phyloP scores from a whole-genome alignment of 768 basidiomycete genomes.

The Hypsizygus marmoreus region DNA sequence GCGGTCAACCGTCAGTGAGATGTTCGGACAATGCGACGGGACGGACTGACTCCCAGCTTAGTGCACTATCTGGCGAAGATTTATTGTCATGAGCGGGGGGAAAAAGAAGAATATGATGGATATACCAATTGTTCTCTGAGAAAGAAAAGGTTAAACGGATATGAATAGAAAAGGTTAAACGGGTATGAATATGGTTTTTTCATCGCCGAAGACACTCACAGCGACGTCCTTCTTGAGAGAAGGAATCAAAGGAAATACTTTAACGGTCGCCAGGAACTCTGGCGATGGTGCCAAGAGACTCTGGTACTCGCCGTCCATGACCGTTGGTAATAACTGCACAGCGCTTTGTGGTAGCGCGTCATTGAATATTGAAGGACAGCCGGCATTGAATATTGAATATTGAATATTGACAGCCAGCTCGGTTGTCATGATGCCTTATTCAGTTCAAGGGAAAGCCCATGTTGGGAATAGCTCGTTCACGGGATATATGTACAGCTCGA shows the following conservation, averaged over 20 bases:
- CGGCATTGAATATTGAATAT: no score
- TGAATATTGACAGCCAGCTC: no score
- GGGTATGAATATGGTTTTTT: conserved; percentile 11
- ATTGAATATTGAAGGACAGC: neutral
- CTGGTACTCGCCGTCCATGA: conserved; percentile 51
- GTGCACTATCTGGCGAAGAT: conserved; percentile 55
- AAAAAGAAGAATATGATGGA: conserved; percentile 11
- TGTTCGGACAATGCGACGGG: conserved; percentile 7
- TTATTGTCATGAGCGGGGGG: conserved; percentile 16
- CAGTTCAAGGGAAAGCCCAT: neutral
- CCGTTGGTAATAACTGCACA: conserved; percentile 6
- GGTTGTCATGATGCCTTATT: no score
- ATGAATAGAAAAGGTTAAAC: conserved; percentile 14
- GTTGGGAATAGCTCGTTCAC: conserved; percentile 4
- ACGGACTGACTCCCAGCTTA: conserved; percentile 76
- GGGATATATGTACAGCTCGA: neutral
- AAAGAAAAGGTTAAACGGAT: conserved; percentile 25
- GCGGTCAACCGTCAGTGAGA: conserved; percentile 8
- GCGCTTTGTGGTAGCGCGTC: neutral
- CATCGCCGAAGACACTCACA: conserved; percentile 42
- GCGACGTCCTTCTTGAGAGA: conserved; percentile 68
- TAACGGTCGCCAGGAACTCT: conserved; percentile 60
- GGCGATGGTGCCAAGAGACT: conserved; percentile 54
- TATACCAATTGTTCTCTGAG: conserved; percentile 48
- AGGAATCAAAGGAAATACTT: conserved; percentile 82